Evolutionary conservation across 345 rosid genomes (phyloP).

Genomic region (Salix udensis): DNA sequence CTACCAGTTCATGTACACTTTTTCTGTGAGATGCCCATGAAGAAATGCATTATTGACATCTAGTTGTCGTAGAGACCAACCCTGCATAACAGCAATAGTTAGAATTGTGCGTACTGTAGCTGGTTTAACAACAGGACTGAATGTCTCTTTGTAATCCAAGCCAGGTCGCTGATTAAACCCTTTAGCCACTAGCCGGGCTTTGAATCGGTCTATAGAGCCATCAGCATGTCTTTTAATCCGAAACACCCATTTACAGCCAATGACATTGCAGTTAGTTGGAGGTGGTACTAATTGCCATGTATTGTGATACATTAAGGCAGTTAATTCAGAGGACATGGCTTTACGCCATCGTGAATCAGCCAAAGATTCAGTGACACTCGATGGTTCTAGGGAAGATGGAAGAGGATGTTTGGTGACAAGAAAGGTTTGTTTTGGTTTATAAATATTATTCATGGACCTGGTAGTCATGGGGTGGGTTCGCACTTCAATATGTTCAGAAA

Average conservation of each 20-base stretch:
- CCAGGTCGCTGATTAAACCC: not conserved
- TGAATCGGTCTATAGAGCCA: not conserved
- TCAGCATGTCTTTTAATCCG: not conserved
- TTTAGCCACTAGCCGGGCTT: not conserved
- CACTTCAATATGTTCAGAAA: too few species aligned
- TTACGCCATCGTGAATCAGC: accelerated
- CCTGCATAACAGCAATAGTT: not conserved
- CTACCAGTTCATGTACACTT: too few species aligned
- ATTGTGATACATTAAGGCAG: not conserved
- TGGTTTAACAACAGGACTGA: not conserved
- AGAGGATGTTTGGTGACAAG: too few species aligned
- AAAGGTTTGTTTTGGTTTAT: too few species aligned
- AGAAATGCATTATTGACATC: too few species aligned
- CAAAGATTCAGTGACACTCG: accelerated
- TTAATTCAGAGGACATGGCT: not conserved
- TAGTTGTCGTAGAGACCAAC: not conserved
- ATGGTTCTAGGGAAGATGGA: not conserved
- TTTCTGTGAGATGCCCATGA: not conserved
- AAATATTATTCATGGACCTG: too few species aligned
- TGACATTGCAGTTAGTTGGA: accelerated
- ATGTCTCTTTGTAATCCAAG: not conserved
- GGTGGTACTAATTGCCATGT: not conserved
- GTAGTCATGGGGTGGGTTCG: too few species aligned
- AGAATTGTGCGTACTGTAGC: not conserved
- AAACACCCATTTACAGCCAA: not conserved